phyloP scores from a whole-genome alignment of 495 filamentous ascomycete species.

The Lasiosphaeriaceae sp. region DNA sequence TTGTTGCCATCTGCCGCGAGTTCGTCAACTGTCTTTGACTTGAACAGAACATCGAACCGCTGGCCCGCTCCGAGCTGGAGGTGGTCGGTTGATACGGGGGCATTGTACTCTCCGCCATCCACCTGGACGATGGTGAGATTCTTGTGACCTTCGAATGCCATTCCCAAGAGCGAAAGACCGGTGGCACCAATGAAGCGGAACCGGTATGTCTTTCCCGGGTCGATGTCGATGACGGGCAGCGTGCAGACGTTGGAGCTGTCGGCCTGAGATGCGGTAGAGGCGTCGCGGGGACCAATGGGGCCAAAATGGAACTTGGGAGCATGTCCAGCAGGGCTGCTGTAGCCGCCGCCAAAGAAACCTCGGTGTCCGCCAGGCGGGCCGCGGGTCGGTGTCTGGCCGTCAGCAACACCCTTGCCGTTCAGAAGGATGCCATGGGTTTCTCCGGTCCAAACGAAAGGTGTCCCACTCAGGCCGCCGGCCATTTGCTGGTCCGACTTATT shows the following conservation, averaged over 20 bases:
- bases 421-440: slow-evolving; percentile 49
- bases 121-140: slow-evolving; percentile 50
- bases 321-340: neutral
- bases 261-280: neutral
- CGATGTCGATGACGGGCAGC: slow-evolving; percentile 48
- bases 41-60: slow-evolving; percentile 52
- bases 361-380: slow-evolving; percentile 27
- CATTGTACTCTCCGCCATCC: slow-evolving; percentile 54
- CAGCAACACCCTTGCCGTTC: slow-evolving; percentile 40
- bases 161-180: slow-evolving; percentile 46
- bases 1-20: slow-evolving; percentile 40
- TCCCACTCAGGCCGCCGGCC: slow-evolving; percentile 31
- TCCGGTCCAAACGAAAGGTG: slow-evolving; percentile 42
- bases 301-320: neutral
- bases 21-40: slow-evolving; percentile 38
- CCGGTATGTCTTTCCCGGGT: slow-evolving; percentile 55
- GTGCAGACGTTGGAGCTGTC: slow-evolving; percentile 38
- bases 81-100: slow-evolving; percentile 40
- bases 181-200: slow-evolving; percentile 53
- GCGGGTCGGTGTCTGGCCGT: slow-evolving; percentile 21
- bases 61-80: slow-evolving; percentile 55
- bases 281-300: neutral
- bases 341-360: slow-evolving; percentile 16
- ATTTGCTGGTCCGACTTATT: slow-evolving; percentile 41
- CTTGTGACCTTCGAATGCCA: slow-evolving; percentile 50